These are phyloP conservation scores for Carex myosuroides DNA, from an alignment of 176 grass and related monocot species.

Conservation along the genomic window DNA sequence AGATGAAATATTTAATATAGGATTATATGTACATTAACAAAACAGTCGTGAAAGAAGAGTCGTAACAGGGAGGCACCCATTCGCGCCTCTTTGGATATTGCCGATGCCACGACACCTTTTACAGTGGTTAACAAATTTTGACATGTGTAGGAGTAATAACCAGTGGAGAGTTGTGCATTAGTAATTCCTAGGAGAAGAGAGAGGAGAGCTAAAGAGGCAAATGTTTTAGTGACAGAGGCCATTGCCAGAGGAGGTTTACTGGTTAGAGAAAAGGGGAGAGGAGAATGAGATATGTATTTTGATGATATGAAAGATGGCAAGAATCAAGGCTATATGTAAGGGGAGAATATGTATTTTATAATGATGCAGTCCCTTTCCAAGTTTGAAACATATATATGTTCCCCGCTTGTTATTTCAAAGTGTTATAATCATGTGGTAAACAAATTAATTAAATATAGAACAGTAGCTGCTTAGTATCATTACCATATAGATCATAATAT, in stretches of 20 bases:
- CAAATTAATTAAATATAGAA: background rate
- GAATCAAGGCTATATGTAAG: slow-evolving; percentile 12
- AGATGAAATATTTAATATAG: background rate
- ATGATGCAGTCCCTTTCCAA: background rate
- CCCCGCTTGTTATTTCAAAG: background rate
- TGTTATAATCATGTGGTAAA: background rate
- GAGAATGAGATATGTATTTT: background rate
- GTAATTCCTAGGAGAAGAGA: background rate
- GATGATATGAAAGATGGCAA: slow-evolving; percentile 8
- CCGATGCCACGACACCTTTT: slow-evolving; percentile 30
- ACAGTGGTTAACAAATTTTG: slow-evolving; percentile 42
- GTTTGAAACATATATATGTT: background rate
- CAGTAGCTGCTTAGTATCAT: background rate
- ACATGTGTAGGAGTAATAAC: slow-evolving; percentile 62
- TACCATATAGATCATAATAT: background rate
- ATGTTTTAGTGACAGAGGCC: background rate
- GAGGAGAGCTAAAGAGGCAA: background rate
- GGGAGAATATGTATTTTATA: background rate
- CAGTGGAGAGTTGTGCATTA: slow-evolving; percentile 2
- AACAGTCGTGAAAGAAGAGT: slow-evolving; percentile 94
- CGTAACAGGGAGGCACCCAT: slow-evolving; percentile 77
- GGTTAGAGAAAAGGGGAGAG: background rate
- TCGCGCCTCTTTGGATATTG: slow-evolving; percentile 44
- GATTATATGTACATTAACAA: slow-evolving; percentile 37
- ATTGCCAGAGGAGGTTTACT: background rate